Evolutionary conservation across 441 rosid species (phyloP).

Genomic region (Theobroma grandiflorum): DNA sequence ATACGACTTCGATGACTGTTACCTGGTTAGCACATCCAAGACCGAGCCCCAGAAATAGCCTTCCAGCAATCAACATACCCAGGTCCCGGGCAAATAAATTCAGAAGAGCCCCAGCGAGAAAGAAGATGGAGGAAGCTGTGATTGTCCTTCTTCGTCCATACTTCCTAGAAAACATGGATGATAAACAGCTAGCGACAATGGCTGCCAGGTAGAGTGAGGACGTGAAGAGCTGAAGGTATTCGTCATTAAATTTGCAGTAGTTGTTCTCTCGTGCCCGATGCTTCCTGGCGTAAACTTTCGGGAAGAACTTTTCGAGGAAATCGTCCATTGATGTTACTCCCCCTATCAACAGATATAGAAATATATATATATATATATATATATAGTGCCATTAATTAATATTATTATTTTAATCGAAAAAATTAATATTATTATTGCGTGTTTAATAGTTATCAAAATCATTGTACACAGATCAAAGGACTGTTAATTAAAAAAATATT

Average conservation of each 20-base stretch:
- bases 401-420: too few relatives aligned
- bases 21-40: constrained; percentile 68
- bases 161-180: constrained; percentile 44
- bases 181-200: constrained; percentile 43
- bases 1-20: neutral
- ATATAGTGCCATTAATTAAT: too few relatives aligned
- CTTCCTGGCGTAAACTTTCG: constrained; percentile 47
- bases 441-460: too few relatives aligned
- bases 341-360: constrained; percentile 48
- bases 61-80: constrained; percentile 52
- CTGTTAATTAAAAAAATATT: too few relatives aligned
- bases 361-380: constrained; percentile 31
- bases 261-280: constrained; percentile 48
- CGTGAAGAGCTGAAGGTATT: constrained; percentile 57
- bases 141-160: constrained; percentile 54
- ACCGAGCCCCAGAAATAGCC: constrained; percentile 57
- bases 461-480: too few relatives aligned
- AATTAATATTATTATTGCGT: too few relatives aligned
- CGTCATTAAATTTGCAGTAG: constrained; percentile 59
- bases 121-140: constrained; percentile 53
- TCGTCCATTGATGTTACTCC: constrained; percentile 69
- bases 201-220: constrained; percentile 64
- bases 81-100: constrained; percentile 46
- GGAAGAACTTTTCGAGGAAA: constrained; percentile 58
- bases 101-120: constrained; percentile 43